These are phyloP conservation scores for Isochrysis galbana DNA, from an alignment of 78 protist species.

Conservation along the genomic window DNA sequence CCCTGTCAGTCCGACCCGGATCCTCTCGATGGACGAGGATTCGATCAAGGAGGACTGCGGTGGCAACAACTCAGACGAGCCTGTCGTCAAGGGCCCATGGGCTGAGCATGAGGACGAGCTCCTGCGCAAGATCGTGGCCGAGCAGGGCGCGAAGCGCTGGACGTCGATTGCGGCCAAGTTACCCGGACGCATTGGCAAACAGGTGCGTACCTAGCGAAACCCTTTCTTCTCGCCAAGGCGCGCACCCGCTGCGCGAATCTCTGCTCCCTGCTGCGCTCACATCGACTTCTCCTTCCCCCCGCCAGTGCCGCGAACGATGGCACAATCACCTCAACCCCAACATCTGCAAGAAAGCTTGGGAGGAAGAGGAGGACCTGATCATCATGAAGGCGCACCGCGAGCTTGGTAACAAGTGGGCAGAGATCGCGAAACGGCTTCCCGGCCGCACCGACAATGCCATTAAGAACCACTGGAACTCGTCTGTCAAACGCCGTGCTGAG, in stretches of 20 bases:
- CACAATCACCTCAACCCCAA: conserved; percentile 88
- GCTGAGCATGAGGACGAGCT: conserved; percentile 47
- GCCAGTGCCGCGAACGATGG: conserved; percentile 80
- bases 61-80: neutral
- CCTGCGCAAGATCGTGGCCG: conserved; percentile 44
- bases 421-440: conserved; percentile 74
- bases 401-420: conserved; percentile 89
- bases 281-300: neutral
- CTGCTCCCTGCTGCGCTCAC: too few relatives aligned
- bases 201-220: neutral
- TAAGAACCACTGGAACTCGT: conserved; percentile 92
- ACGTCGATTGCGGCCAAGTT: conserved; percentile 45
- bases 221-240: neutral
- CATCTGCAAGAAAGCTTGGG: conserved; percentile 78
- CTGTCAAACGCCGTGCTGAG: neutral
- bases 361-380: conserved; percentile 79
- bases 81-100: neutral
- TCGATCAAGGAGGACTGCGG: neutral
- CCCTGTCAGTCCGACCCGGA: neutral
- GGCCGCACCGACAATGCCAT: conserved; percentile 93
- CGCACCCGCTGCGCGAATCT: too few relatives aligned
- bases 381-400: conserved; percentile 60
- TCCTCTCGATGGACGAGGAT: neutral
- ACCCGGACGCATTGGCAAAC: conserved; percentile 69
- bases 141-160: conserved; percentile 58